phyloP scores from a whole-genome alignment of 495 filamentous ascomycete genomes.

The Neurospora sp. region DNA sequence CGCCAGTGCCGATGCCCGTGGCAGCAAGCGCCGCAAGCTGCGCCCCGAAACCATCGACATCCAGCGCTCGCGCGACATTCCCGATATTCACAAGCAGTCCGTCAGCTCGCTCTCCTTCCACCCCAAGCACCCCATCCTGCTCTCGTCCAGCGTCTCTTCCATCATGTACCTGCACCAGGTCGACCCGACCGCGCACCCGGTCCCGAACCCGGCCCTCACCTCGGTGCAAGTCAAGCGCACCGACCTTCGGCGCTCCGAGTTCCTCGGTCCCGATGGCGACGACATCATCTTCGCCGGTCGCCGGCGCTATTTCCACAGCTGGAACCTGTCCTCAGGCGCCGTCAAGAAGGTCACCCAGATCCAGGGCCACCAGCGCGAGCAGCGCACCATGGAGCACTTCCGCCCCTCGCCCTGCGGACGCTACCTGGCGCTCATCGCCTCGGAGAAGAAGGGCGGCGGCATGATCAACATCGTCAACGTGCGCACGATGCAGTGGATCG shows the following conservation, averaged over 20 bases:
- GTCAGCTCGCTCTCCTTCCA: slow-evolving; percentile 84
- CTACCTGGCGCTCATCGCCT: slow-evolving; percentile 71
- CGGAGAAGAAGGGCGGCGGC: slow-evolving; percentile 72
- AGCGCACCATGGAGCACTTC: slow-evolving; percentile 84
- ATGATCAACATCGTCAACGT: slow-evolving; percentile 77
- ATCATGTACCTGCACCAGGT: slow-evolving; percentile 85
- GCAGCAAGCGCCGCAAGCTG: slow-evolving; percentile 49
- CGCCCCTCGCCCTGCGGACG: slow-evolving; percentile 75
- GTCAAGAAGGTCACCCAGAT: slow-evolving; percentile 70
- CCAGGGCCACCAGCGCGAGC: slow-evolving; percentile 73
- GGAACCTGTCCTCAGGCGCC: slow-evolving; percentile 72
- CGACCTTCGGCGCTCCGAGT: slow-evolving; percentile 68
- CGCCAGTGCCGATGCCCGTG: slow-evolving; percentile 20
- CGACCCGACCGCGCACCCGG: slow-evolving; percentile 57
- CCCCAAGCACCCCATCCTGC: slow-evolving; percentile 72
- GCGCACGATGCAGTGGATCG: slow-evolving; percentile 77
- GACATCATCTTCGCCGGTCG: slow-evolving; percentile 78
- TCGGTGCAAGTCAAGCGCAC: slow-evolving; percentile 78
- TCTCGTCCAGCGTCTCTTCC: slow-evolving; percentile 77
- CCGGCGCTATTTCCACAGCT: slow-evolving; percentile 85
- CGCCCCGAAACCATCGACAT: slow-evolving; percentile 84
- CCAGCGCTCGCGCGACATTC: slow-evolving; percentile 45
- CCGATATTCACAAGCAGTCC: slow-evolving; percentile 51
- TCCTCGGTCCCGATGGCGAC: slow-evolving; percentile 49
- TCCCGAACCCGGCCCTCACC: slow-evolving; percentile 76